Evolutionary conservation across 768 basidiomycete genomes (phyloP).

Genomic region (Amanita polypyramis): DNA sequence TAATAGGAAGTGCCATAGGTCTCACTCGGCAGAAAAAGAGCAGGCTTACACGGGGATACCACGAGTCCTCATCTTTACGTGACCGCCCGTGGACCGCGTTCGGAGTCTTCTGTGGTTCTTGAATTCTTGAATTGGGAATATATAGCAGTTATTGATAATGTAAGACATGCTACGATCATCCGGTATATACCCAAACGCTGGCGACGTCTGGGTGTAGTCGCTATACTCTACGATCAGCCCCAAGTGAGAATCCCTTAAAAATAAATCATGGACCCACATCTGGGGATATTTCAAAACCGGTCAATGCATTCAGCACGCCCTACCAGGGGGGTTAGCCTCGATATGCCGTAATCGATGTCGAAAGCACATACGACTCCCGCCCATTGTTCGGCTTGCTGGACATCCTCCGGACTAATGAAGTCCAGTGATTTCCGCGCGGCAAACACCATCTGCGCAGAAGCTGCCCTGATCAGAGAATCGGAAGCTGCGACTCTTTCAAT

Average conservation of each 20-base stretch:
- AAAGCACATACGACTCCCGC: conserved; percentile 30
- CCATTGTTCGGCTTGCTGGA: conserved; percentile 51
- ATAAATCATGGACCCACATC: conserved; percentile 30
- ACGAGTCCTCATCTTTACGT: background rate
- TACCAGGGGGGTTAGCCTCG: conserved; percentile 9
- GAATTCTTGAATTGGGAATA: background rate
- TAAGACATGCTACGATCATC: conserved; percentile 10
- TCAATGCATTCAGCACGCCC: conserved; percentile 51
- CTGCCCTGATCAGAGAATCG: conserved; percentile 50
- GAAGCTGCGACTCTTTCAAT: conserved; percentile 14
- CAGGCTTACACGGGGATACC: too few species aligned
- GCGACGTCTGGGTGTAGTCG: conserved; percentile 41
- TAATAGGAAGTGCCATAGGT: too few species aligned
- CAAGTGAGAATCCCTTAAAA: background rate
- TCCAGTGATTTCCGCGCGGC: conserved; percentile 62
- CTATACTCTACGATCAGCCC: conserved; percentile 18
- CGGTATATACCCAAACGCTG: conserved; percentile 44
- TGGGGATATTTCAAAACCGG: conserved; percentile 31
- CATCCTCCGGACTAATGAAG: conserved; percentile 66
- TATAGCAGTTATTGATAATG: conserved; percentile 12
- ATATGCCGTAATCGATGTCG: conserved; percentile 7
- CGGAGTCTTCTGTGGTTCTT: background rate
- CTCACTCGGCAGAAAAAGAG: too few species aligned
- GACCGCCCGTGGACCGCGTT: background rate
- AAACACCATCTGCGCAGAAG: conserved; percentile 74